Percentiles rank a stretch among this genome's conserved stretches.
Conservation (phyloP, 768 basidiomycete species). For the Lactarius quietus region DNA sequence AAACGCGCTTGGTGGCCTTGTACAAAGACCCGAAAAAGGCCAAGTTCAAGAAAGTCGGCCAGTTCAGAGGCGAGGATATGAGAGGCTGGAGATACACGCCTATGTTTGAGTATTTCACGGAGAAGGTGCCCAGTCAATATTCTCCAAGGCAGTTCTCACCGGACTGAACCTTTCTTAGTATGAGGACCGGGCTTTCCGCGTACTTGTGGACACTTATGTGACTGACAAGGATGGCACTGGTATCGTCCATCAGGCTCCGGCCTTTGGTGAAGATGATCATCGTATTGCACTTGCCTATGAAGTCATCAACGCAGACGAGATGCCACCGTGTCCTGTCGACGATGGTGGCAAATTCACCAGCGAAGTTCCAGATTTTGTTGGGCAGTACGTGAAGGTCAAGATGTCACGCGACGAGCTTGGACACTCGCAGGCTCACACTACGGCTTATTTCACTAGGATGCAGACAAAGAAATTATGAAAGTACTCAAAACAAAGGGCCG, state of each 20-base stretch:
- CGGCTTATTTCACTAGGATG: conserved; percentile 48
- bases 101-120: conserved; percentile 94
- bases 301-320: conserved; percentile 79
- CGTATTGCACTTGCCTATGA: conserved; percentile 84
- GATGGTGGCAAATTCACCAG: conserved; percentile 84
- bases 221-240: conserved; percentile 93
- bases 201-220: conserved; percentile 89
- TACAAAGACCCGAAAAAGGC: conserved; percentile 98
- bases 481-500: conserved; percentile 81
- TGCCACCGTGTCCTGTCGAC: conserved; percentile 95
- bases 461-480: conserved; percentile 94
- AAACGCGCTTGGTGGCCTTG: conserved; percentile 76
- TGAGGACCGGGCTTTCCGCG: conserved; percentile 86
- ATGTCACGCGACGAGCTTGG: neutral
- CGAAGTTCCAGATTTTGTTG: conserved; percentile 86
- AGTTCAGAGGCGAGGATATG: conserved; percentile 89
- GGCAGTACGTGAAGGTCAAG: conserved; percentile 81
- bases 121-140: conserved; percentile 55
- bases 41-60: conserved; percentile 86
- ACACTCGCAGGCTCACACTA: neutral
- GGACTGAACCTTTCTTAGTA: conserved; percentile 48
- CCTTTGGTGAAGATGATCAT: conserved; percentile 98
- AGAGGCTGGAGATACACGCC: conserved; percentile 96
- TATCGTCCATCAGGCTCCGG: conserved; percentile 98
- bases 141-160: neutral